Evolutionary conservation across 345 rosid species (phyloP), one percentile per base, ranked within the genome.

Genomic region (Brassica juncea): DNA sequence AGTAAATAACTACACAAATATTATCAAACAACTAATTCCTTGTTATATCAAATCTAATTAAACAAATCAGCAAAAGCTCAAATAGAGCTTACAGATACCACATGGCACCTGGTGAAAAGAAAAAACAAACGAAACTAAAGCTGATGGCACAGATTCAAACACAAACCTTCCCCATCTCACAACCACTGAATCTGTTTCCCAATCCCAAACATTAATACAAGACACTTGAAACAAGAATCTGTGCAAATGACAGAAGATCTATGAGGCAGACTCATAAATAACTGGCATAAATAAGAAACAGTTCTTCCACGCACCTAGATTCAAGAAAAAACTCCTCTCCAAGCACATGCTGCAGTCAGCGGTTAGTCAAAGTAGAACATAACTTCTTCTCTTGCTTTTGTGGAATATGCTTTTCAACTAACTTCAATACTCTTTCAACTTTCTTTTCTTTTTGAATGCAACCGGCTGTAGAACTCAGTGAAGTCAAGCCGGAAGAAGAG

Each of bases 401-500:
- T 75, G 73, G 77, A 75, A 58, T 81, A 4, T 75, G 64, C 67
- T 74, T 75, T 66, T 55, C 64, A 63, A 70, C 73, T 75, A 70
- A 66, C n/a, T n/a, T n/a, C n/a, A n/a, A n/a, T n/a, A 55, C 44
- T 80, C 64, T 68, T 27, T 67, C 35, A 61, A 74, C 66, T 30
- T 80, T 21, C 66, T 84, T 85, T 91, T 72, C 82, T 70, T 35
- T 74, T 79, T 37, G 90, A 82, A 75, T 54, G 87, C 76, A 84
- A 74, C 82, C 78, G 89, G 81, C 88, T 88, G 81, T 95, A 95
- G 86, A 89, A 95, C 85, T 93, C 97, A 15, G 99, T 90, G 86
- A 93, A 95, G 83, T 93, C 93, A 49, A 93, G 94, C 85, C 97
- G 93, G 87, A 95, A 93, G 32, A 93, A 85, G 70, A 93, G 97